Percentiles rank a stretch among this genome's conserved stretches.
Evolutionary conservation across 2,329 filamentous ascomycete genomes (phyloP).

Genomic region (Epichloe coenophiala): DNA sequence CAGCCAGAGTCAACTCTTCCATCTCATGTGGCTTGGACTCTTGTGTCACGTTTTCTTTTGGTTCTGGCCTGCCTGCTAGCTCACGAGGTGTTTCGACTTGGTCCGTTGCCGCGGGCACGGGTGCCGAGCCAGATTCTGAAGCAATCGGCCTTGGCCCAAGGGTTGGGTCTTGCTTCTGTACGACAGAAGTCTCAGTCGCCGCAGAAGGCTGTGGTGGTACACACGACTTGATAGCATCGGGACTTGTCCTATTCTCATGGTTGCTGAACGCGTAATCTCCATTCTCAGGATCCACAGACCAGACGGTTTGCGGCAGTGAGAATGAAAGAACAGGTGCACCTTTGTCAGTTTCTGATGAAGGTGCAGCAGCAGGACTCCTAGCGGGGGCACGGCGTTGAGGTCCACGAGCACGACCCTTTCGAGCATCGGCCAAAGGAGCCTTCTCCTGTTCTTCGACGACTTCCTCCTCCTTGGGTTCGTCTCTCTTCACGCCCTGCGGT

Average conservation of each 20-base stretch:
- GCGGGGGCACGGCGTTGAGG: constrained; percentile 63
- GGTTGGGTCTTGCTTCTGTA: constrained; percentile 1
- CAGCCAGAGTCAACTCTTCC: constrained; percentile 23
- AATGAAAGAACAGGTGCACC: constrained; percentile 29
- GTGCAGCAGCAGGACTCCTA: constrained; percentile 29
- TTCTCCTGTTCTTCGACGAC: constrained; percentile 50
- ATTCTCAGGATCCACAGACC: constrained; percentile 38
- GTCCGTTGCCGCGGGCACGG: neutral
- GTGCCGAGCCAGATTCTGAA: neutral
- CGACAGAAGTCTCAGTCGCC: neutral
- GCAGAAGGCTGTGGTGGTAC: neutral
- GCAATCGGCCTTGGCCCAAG: neutral
- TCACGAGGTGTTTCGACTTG: constrained; percentile 1
- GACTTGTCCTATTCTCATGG: constrained; percentile 7
- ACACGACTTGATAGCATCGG: constrained; percentile 4
- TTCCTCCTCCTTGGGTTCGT: constrained; percentile 48
- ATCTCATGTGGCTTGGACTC: constrained; percentile 1
- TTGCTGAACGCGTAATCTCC: constrained; percentile 23
- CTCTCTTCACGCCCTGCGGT: constrained; percentile 66
- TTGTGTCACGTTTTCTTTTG: neutral
- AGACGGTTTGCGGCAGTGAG: constrained; percentile 33
- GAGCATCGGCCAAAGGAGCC: constrained; percentile 71
- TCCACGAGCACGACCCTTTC: constrained; percentile 80
- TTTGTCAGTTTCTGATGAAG: constrained; percentile 12
- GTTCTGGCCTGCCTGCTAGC: neutral